Evolutionary conservation across 2,329 filamentous ascomycete species (phyloP).

Genomic region (Talaromyces sp.): DNA sequence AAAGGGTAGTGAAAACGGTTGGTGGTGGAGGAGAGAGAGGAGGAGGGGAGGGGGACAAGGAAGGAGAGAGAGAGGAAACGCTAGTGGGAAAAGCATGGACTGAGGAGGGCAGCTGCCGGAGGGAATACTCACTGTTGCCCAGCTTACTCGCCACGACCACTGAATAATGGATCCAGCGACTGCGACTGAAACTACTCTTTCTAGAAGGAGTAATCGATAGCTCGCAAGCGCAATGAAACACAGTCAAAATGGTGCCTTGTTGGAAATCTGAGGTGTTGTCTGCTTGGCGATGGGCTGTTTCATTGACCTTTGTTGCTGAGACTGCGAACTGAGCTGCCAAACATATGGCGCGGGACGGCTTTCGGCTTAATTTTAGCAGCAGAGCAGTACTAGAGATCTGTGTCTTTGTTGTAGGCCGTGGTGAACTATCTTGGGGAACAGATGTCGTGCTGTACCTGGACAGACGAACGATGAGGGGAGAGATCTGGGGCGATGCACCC

Average conservation of each 20-base stretch:
- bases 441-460: background rate
- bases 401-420: slow-evolving; percentile 4
- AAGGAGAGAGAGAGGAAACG: slow-evolving; percentile 11
- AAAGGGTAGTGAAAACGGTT: background rate
- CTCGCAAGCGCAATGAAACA: background rate
- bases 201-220: background rate
- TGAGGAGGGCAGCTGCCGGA: slow-evolving; percentile 1
- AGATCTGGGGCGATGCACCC: background rate
- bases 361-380: slow-evolving; percentile 12
- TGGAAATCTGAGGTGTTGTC: slow-evolving; percentile 1
- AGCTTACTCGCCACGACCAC: background rate
- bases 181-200: background rate
- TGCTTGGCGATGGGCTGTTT: slow-evolving; percentile 12
- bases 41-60: background rate
- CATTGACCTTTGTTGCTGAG: slow-evolving; percentile 6
- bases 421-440: background rate
- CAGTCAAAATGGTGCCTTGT: background rate
- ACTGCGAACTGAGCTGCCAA: slow-evolving; percentile 7
- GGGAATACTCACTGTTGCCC: slow-evolving; percentile 2
- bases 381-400: background rate
- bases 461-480: background rate
- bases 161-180: background rate
- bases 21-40: slow-evolving; percentile 7
- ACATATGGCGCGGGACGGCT: slow-evolving; percentile 10
- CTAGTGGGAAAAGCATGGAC: background rate